Evolutionary conservation across 2,329 filamentous ascomycete genomes (phyloP).

Genomic region (Trichocomaceae sp.): DNA sequence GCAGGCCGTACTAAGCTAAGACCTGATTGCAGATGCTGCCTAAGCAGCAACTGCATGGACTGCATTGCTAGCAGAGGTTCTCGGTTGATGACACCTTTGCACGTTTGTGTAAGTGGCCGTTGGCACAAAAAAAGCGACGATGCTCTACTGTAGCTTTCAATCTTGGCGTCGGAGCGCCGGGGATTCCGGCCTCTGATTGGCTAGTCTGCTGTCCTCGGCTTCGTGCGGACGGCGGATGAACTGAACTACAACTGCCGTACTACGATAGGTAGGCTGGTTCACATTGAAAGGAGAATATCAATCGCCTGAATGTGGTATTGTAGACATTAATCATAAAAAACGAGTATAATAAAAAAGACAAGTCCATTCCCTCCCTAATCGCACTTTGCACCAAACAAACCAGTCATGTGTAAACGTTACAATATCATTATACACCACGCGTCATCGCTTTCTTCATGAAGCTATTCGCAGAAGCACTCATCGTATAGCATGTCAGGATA

Average conservation of each 20-base stretch:
- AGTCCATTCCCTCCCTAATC: background rate
- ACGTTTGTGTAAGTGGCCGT: background rate
- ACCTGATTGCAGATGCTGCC: constrained; percentile 31
- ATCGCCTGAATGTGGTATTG: background rate
- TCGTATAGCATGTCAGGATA: background rate
- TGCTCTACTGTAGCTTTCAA: background rate
- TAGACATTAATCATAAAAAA: background rate
- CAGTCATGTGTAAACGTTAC: background rate
- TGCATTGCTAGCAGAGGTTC: constrained; percentile 29
- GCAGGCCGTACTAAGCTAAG: constrained; percentile 21
- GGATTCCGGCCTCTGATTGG: background rate
- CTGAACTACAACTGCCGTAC: too few relatives aligned
- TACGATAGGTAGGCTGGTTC: background rate
- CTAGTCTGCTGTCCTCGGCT: background rate
- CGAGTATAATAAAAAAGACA: background rate
- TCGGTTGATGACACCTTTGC: background rate
- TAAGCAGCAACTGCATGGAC: constrained; percentile 33
- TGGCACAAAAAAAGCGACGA: constrained; percentile 6
- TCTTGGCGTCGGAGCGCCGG: constrained; percentile 1
- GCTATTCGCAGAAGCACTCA: background rate
- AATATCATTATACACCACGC: background rate
- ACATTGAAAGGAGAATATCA: background rate
- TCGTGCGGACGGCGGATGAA: too few relatives aligned
- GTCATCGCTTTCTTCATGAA: background rate
- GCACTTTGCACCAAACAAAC: constrained; percentile 12